phyloP scores from a whole-genome alignment of 23 red algal genomes.

The Gracilariopsis chorda region DNA sequence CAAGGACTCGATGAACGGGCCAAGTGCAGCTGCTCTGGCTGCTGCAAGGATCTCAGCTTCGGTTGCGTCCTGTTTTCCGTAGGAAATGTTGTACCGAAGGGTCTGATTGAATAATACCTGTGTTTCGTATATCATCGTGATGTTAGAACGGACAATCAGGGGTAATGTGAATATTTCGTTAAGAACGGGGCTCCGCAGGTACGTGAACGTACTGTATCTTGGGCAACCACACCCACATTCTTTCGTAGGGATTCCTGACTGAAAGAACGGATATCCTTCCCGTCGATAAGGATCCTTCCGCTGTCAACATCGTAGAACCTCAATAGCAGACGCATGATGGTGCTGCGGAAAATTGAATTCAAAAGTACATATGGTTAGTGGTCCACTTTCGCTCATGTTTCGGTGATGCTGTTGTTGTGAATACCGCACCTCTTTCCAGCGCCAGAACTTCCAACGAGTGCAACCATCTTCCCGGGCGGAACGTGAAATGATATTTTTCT shows the following conservation, averaged over 20 bases:
- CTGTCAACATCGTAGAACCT: constrained; percentile 88
- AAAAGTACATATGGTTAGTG: background rate
- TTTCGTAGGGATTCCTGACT: constrained; percentile 40
- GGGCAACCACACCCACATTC: constrained; percentile 63
- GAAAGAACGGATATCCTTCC: constrained; percentile 65
- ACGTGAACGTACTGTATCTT: constrained; percentile 78
- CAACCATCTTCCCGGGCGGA: constrained; percentile 72
- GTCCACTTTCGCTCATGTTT: background rate
- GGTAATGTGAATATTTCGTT: too few species aligned
- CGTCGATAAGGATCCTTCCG: constrained; percentile 86
- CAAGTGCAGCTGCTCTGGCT: constrained; percentile 63
- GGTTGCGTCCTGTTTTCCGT: constrained; percentile 68
- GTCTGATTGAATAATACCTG: constrained; percentile 88
- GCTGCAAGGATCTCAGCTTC: constrained; percentile 64
- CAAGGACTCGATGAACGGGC: constrained; percentile 66
- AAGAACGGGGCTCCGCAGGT: too few species aligned
- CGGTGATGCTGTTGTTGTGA: background rate
- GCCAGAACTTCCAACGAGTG: constrained; percentile 82
- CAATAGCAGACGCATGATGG: constrained; percentile 83
- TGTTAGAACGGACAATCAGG: too few species aligned
- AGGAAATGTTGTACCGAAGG: constrained; percentile 88
- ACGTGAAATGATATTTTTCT: constrained; percentile 80
- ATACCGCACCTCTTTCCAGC: constrained; percentile 50
- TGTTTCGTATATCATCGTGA: too few species aligned
- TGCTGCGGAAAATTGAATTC: background rate